A percentile compares a stretch with the other conserved stretches of the same genome.
Conservation (phyloP, 192 early-diverging fungal species). For the Lobosporangium transversale region DNA sequence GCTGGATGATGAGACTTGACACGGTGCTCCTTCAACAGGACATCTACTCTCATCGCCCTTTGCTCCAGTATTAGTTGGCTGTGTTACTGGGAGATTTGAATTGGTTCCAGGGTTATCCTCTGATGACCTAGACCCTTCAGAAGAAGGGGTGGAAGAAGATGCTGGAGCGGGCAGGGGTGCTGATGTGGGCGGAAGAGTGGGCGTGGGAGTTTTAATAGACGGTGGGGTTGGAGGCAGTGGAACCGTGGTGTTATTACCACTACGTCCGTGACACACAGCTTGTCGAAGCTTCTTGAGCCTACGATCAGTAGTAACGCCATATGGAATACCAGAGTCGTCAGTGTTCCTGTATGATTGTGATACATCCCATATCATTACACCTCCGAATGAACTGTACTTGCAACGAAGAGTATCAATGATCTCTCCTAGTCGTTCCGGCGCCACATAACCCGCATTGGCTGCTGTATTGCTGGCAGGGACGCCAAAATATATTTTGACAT, state of each 20-base stretch:
- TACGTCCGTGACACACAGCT: constrained; percentile 3
- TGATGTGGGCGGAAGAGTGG: not conserved
- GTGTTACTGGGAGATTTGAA: not conserved
- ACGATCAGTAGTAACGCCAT: constrained; percentile 6
- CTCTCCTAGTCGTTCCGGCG: constrained; percentile 55
- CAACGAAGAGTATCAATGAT: constrained; percentile 60
- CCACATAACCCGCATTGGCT: constrained; percentile 67
- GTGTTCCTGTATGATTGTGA: constrained; percentile 69
- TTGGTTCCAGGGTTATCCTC: not conserved
- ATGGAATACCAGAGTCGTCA: constrained; percentile 14
- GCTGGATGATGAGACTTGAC: not conserved
- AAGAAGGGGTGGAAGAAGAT: not conserved
- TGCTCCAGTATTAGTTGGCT: not conserved
- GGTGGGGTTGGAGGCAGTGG: no score
- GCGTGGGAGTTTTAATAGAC: not conserved
- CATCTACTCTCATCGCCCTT: not conserved
- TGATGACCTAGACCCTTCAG: not conserved
- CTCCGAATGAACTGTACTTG: constrained; percentile 70
- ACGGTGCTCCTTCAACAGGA: constrained; percentile 3
- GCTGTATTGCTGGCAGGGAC: constrained; percentile 67
- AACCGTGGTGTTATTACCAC: not conserved
- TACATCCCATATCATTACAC: constrained; percentile 81
- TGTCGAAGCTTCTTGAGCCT: constrained; percentile 16
- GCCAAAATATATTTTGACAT: constrained; percentile 71
- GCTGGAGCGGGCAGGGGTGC: not conserved